Conservation (phyloP, 306 rosid species). For the Argentina anserina region DNA sequence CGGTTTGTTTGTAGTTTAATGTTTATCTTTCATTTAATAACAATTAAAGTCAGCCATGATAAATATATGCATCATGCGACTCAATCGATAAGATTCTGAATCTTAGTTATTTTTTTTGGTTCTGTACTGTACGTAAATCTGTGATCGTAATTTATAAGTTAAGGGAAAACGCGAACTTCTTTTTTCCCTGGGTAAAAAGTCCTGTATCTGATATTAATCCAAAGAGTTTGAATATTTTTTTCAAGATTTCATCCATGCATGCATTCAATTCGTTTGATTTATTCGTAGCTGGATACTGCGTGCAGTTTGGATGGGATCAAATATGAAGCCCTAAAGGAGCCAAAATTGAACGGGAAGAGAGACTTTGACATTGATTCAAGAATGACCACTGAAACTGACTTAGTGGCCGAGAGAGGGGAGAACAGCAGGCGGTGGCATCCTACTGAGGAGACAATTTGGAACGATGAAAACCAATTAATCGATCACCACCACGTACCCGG, state of each 20-base stretch:
- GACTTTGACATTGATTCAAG: conserved; percentile 4
- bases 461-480: not conserved
- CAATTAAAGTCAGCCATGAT: too few relatives aligned
- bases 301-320: not conserved
- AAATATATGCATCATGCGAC: too few relatives aligned
- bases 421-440: conserved; percentile 13
- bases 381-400: not conserved
- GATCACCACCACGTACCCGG: not conserved
- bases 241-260: not conserved
- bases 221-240: not conserved
- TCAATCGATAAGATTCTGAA: too few relatives aligned
- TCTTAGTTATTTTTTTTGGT: too few relatives aligned
- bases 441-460: conserved; percentile 35
- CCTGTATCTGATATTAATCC: not conserved
- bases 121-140: not conserved
- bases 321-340: conserved; percentile 3
- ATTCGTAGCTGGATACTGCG: not conserved
- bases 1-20: too few relatives aligned
- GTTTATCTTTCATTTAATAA: too few relatives aligned
- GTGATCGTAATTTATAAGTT: not conserved
- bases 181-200: not conserved
- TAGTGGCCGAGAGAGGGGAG: conserved; percentile 8
- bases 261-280: not conserved
- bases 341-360: conserved; percentile 23
- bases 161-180: not conserved